Percentiles rank a stretch among this genome's conserved stretches.
Evolutionary conservation across 75 land plant genomes (phyloP).

Genomic region (Cunninghamia lanceolata): DNA sequence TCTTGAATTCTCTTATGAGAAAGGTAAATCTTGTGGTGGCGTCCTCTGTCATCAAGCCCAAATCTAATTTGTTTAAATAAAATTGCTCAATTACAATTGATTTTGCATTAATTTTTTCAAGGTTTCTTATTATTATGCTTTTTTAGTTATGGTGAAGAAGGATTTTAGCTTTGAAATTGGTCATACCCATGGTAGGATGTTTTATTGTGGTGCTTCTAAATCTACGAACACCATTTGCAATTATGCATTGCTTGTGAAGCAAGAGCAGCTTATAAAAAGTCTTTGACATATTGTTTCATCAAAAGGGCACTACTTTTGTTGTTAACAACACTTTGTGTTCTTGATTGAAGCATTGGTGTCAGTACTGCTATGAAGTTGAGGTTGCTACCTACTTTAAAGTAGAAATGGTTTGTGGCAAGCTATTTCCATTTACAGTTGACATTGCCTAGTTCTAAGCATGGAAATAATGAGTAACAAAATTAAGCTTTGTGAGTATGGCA

Average conservation of each 20-base stretch:
- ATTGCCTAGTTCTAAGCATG: not conserved
- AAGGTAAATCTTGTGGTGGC: too few relatives aligned
- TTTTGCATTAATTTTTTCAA: too few relatives aligned
- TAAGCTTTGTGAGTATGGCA: not conserved
- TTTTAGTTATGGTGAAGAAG: too few relatives aligned
- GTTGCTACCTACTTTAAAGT: not conserved
- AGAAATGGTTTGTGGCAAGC: not conserved
- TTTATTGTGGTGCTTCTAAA: slow-evolving; percentile 5
- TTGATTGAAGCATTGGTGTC: not conserved
- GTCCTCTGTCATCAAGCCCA: too few relatives aligned
- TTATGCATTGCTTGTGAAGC: not conserved
- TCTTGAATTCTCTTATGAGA: too few relatives aligned
- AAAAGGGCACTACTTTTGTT: not conserved
- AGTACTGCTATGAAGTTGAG: not conserved
- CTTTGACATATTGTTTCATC: not conserved
- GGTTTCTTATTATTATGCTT: too few relatives aligned
- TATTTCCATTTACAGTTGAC: too few relatives aligned
- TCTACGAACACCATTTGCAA: not conserved
- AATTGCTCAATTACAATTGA: too few relatives aligned
- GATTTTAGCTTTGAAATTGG: too few relatives aligned
- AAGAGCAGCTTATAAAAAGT: not conserved
- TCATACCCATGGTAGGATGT: too few relatives aligned
- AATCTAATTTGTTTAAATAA: too few relatives aligned
- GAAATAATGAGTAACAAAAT: not conserved
- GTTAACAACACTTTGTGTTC: not conserved